phyloP scores from a whole-genome alignment of 192 early-diverging fungal species.

The Physocladia obscura region DNA sequence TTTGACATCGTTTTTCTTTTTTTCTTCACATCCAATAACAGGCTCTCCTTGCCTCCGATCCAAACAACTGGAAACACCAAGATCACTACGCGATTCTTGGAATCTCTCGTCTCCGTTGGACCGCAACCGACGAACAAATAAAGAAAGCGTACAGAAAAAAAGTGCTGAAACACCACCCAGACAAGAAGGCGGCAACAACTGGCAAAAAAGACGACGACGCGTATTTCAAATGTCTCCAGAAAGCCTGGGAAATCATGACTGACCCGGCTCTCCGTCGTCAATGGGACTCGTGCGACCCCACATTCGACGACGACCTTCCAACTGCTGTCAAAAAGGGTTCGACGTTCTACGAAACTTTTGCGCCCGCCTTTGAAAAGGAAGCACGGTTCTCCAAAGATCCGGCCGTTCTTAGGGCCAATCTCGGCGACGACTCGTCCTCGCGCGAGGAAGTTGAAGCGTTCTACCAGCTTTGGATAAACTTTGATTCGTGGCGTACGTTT shows the following conservation, averaged over 20 bases:
- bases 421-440: constrained; percentile 71
- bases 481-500: constrained; percentile 98
- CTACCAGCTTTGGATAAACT: constrained; percentile 75
- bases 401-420: constrained; percentile 55
- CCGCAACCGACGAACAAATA: constrained; percentile 91
- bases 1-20: not conserved
- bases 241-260: constrained; percentile 86
- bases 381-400: constrained; percentile 88
- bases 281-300: constrained; percentile 95
- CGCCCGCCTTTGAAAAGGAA: constrained; percentile 84
- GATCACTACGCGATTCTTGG: constrained; percentile 97
- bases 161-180: constrained; percentile 83
- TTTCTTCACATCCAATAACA: not conserved
- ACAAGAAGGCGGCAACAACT: constrained; percentile 87
- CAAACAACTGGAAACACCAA: constrained; percentile 49
- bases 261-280: constrained; percentile 87
- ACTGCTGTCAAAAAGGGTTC: constrained; percentile 68
- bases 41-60: not conserved
- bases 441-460: constrained; percentile 71
- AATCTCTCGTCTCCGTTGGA: constrained; percentile 81
- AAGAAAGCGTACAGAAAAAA: constrained; percentile 87
- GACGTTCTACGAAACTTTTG: constrained; percentile 76
- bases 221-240: constrained; percentile 99
- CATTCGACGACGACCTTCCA: constrained; percentile 72
- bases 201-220: constrained; percentile 81